Percentiles rank a stretch among this genome's conserved stretches.
Conservation (phyloP, 441 rosid genomes). For the Populus trichocarpa region DNA sequence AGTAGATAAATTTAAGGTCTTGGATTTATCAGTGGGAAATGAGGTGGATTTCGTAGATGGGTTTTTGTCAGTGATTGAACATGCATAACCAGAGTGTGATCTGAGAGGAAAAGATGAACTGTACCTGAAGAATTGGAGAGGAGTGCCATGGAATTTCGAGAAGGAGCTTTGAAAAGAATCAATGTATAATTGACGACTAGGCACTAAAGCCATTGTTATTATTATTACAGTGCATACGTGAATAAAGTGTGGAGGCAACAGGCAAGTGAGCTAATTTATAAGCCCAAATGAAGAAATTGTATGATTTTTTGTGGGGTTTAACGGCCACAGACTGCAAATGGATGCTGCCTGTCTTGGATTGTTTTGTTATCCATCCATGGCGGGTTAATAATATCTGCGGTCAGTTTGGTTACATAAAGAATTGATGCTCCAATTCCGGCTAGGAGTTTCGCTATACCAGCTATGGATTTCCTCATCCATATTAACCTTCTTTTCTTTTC, state of each 20-base stretch:
- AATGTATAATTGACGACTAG: conserved; percentile 49
- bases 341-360: neutral
- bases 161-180: conserved; percentile 54
- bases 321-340: neutral
- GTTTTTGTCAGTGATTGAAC: conserved; percentile 20
- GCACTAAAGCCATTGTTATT: conserved; percentile 44
- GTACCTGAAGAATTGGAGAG: conserved; percentile 45
- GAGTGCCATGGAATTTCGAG: conserved; percentile 40
- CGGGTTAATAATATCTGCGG: conserved; percentile 24
- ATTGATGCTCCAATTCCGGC: neutral
- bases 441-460: neutral
- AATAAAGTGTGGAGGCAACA: neutral
- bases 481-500: neutral
- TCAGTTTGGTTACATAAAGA: conserved; percentile 18
- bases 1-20: conserved; percentile 21
- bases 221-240: neutral
- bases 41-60: conserved; percentile 22
- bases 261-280: neutral
- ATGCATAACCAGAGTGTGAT: conserved; percentile 11
- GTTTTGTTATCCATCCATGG: conserved; percentile 28
- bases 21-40: conserved; percentile 22
- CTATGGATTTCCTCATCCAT: neutral
- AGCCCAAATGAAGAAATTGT: neutral
- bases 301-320: neutral
- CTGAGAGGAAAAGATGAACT: conserved; percentile 29